Base-by-base conservation (phyloP, 257 asterid genomes). In the Knoxia roxburghii region DNA sequence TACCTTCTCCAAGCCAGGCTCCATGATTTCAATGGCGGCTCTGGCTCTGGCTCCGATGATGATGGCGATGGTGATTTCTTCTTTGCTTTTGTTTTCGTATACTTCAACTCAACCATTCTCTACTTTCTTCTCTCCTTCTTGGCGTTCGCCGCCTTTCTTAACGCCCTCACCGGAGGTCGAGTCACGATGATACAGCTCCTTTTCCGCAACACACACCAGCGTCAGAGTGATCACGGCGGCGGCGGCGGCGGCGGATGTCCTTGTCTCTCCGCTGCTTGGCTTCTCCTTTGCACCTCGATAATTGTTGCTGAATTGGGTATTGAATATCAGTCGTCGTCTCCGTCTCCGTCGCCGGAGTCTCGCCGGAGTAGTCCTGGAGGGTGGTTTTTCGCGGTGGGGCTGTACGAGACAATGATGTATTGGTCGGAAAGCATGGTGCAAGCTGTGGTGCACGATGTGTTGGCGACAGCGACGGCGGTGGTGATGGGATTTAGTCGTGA, bases 381-480 rank as follows among this genome's bases (percentile, higher is more conserved):
- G 10, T 37, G 30, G n/a, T 14, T 60, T 8, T 60, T 60, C 48
- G 49, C 49, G 49, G 8, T 60, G 6, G 65, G 65, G 27, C 11
- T 60, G 49, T 37, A 60, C 45, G 65, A 60, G 65, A 35, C 32
- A 27, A 60, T 11, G 65, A 7, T 60, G 4, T 37, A 20, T 20
- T 60, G 65, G 65, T 35, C 30, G 45, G 45, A 60, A 14, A 60
- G 49, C 32, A 49, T 60, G 30, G 65, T 60, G 65, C 20, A 60
- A 41, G 43, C 49, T 12, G 65, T 60, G 49, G 30, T 32, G 46
- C 29, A 37, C 17, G 64, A 5, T 37, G 26, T 4, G 13, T 15
- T 10, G 65, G 65, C 46, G 58, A 15, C 6, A 24, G 5, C 18
- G 5, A 5, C 20, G 49, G 48, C 27, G 58, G 14, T 10, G 57